Evolutionary conservation across 495 filamentous ascomycete species (phyloP).

Genomic region (Penicillium goetzii): DNA sequence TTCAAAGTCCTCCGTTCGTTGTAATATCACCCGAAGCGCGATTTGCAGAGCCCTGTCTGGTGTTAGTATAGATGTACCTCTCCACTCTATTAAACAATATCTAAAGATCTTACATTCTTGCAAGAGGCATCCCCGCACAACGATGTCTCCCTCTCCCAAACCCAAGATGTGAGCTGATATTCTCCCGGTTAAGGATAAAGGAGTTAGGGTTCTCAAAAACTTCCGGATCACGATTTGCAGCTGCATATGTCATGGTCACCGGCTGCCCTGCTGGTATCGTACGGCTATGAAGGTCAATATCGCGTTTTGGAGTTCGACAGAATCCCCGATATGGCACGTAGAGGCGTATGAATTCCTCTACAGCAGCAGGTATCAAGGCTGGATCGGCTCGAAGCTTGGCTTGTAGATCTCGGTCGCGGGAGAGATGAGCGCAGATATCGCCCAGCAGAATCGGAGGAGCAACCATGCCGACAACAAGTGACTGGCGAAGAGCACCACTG

Average conservation of each 20-base stretch:
- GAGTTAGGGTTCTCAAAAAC: constrained; percentile 7
- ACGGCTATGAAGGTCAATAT: constrained; percentile 4
- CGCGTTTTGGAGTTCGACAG: background rate
- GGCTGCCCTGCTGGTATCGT: constrained; percentile 11
- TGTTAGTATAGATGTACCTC: background rate
- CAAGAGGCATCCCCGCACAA: background rate
- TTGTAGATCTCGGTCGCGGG: background rate
- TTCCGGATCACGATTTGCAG: constrained; percentile 7
- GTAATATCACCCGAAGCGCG: background rate
- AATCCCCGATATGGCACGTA: background rate
- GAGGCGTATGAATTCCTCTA: background rate
- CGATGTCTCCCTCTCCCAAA: background rate
- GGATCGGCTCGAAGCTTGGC: background rate
- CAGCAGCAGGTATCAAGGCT: background rate
- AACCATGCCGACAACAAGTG: background rate
- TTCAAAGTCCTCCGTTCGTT: background rate
- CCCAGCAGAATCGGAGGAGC: background rate
- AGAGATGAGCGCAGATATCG: background rate
- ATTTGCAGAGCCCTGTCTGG: background rate
- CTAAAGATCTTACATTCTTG: background rate
- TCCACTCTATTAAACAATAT: background rate
- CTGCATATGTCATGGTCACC: constrained; percentile 9
- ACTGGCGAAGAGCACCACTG: background rate
- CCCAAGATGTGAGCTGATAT: background rate
- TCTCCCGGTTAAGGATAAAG: background rate